Evolutionary conservation across 225 moss, liverwort and hornwort species (phyloP).

Genomic region (Physcomitrium patens): DNA sequence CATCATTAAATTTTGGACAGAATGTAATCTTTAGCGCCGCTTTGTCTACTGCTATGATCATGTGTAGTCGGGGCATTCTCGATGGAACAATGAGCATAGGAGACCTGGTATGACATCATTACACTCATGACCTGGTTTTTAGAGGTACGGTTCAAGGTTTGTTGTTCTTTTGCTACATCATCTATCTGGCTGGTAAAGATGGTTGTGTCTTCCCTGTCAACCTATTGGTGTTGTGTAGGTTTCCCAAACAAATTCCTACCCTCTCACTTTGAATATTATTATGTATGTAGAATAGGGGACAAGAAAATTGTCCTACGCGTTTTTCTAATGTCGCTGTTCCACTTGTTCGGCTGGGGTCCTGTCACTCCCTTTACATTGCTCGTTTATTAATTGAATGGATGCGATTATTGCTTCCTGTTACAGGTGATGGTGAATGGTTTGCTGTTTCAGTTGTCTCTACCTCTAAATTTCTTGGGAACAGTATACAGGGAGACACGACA

Average conservation of each 20-base stretch:
- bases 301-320: neutral
- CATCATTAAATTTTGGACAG: constrained; percentile 93
- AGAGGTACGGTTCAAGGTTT: too few species aligned
- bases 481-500: constrained; percentile 97
- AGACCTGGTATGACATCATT: constrained; percentile 74
- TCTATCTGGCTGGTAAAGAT: constrained; percentile 7
- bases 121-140: constrained; percentile 69
- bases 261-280: neutral
- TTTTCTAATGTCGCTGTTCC: constrained; percentile 19
- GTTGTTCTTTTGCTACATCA: constrained; percentile 15
- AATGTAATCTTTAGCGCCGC: constrained; percentile 96
- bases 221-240: constrained; percentile 7
- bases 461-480: constrained; percentile 96
- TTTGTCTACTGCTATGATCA: constrained; percentile 93
- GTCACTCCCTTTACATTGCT: neutral
- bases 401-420: constrained; percentile 18
- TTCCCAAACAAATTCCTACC: neutral
- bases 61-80: constrained; percentile 95
- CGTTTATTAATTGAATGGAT: neutral
- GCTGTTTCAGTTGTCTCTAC: constrained; percentile 95
- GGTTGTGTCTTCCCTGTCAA: neutral
- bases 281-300: constrained; percentile 2
- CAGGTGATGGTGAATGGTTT: constrained; percentile 99
- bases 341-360: constrained; percentile 16
- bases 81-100: constrained; percentile 94